Percentiles rank a stretch among this genome's conserved stretches.
These are phyloP conservation scores for Rhizopogon roseolus DNA, from an alignment of 768 basidiomycete genomes.

Conservation along the genomic window DNA sequence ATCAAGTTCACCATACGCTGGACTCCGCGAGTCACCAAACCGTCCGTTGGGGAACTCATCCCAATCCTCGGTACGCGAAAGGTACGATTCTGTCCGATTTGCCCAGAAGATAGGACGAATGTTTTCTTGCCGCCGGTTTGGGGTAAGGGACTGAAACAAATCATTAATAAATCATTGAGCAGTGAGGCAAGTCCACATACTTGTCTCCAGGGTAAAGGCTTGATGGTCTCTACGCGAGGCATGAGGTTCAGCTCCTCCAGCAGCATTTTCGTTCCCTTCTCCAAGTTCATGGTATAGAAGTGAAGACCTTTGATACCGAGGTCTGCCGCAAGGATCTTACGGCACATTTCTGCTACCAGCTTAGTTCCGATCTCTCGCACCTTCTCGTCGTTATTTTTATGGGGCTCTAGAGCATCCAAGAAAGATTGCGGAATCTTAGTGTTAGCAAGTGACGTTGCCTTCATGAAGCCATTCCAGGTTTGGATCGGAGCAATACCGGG, in stretches of 20 bases:
- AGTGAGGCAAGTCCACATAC: slow-evolving; percentile 32
- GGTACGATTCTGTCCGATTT: slow-evolving; percentile 90
- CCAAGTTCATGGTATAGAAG: slow-evolving; percentile 97
- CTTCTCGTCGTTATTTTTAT: slow-evolving; percentile 90
- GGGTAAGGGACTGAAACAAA: slow-evolving; percentile 72
- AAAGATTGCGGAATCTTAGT: slow-evolving; percentile 74
- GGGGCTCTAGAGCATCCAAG: slow-evolving; percentile 73
- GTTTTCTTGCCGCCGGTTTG: slow-evolving; percentile 82
- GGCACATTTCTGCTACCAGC: slow-evolving; percentile 92
- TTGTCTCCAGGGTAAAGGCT: slow-evolving; percentile 97
- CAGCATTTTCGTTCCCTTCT: slow-evolving; percentile 93
- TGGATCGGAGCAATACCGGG: slow-evolving; percentile 96
- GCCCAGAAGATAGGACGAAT: slow-evolving; percentile 99
- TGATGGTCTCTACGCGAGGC: slow-evolving; percentile 84
- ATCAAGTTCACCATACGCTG: slow-evolving; percentile 97
- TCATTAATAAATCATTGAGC: slow-evolving; percentile 8
- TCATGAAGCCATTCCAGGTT: slow-evolving; percentile 92
- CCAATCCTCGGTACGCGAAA: slow-evolving; percentile 97
- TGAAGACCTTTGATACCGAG: slow-evolving; percentile 87
- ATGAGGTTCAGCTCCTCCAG: slow-evolving; percentile 89
- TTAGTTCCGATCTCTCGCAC: slow-evolving; percentile 91
- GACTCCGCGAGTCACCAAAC: slow-evolving; percentile 95
- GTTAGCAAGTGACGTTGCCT: slow-evolving; percentile 74
- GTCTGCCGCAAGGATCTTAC: slow-evolving; percentile 72
- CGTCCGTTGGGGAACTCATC: slow-evolving; percentile 99